Conservation (phyloP, 805 yeast genomes). For the Candida ascalaphidarum region DNA sequence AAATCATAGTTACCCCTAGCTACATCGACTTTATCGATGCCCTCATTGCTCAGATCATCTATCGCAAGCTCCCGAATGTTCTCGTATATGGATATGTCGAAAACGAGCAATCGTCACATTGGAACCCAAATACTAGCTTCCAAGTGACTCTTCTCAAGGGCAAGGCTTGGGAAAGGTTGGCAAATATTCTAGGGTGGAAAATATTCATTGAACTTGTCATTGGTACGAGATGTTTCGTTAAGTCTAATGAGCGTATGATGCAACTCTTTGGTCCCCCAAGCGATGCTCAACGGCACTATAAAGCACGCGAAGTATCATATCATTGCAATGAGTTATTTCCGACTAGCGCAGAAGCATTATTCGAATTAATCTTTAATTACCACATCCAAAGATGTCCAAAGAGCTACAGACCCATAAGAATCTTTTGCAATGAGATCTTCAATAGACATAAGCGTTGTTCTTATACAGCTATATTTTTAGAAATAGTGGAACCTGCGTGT, state of each 20-base stretch:
- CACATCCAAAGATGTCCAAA: too few relatives aligned
- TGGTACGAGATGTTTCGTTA: conserved; percentile 21
- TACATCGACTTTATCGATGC: conserved; percentile 31
- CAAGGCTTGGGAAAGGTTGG: conserved; percentile 36
- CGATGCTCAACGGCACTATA: too few relatives aligned
- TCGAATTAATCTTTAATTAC: too few relatives aligned
- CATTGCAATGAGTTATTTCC: too few relatives aligned
- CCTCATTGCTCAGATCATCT: conserved; percentile 23
- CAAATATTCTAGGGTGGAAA: conserved; percentile 26
- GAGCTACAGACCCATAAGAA: too few relatives aligned
- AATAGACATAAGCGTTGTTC: too few relatives aligned
- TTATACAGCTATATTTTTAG: too few relatives aligned
- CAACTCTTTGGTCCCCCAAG: conserved; percentile 23
- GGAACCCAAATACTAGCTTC: conserved; percentile 23
- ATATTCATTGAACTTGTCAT: conserved; percentile 32
- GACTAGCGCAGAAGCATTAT: too few relatives aligned
- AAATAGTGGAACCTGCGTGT: too few relatives aligned
- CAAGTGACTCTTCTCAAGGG: conserved; percentile 32
- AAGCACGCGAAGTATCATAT: too few relatives aligned
- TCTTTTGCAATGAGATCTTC: too few relatives aligned
- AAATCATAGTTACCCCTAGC: too few relatives aligned
- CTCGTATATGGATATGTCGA: conserved; percentile 36
- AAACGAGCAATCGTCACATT: conserved; percentile 19
- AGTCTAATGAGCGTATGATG: conserved; percentile 6
- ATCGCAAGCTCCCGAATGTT: conserved; percentile 22